phyloP scores from a whole-genome alignment of 106 monocot species.

The Vanilla planifolia region DNA sequence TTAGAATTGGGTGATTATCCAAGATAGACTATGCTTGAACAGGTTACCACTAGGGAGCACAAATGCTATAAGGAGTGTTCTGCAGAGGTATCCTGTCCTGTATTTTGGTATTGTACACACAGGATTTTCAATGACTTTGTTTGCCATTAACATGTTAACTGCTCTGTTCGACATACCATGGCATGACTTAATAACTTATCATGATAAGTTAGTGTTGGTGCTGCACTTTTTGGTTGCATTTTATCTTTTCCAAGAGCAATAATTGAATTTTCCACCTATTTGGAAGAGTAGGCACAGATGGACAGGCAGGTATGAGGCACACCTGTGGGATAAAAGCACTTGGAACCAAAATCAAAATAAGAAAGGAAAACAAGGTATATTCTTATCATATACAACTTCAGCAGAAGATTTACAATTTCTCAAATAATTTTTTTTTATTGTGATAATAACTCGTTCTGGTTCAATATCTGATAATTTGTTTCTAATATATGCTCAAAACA shows the following conservation, averaged over 20 bases:
- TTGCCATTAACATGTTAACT: background rate
- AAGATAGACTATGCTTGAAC: too few relatives aligned
- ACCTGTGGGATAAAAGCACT: slow-evolving; percentile 99
- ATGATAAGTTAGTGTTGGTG: background rate
- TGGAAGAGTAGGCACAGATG: slow-evolving; percentile 75
- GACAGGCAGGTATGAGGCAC: slow-evolving; percentile 98
- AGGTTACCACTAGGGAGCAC: too few relatives aligned
- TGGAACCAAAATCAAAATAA: slow-evolving; percentile 99
- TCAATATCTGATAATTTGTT: background rate
- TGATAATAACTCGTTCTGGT: background rate
- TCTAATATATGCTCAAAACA: background rate
- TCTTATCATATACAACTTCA: background rate
- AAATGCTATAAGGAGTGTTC: too few relatives aligned
- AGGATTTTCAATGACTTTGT: too few relatives aligned
- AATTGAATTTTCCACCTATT: slow-evolving; percentile 1
- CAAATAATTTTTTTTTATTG: background rate
- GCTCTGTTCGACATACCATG: background rate
- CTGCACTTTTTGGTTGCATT: background rate
- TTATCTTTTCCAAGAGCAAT: background rate
- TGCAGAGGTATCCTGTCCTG: too few relatives aligned
- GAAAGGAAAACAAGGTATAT: slow-evolving; percentile 97
- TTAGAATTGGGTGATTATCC: too few relatives aligned
- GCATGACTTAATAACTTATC: background rate
- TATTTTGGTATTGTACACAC: too few relatives aligned
- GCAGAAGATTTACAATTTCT: background rate